Percentiles rank a stretch among this genome's conserved stretches.
These are phyloP conservation scores for Trichoderma erinaceum DNA, from an alignment of 495 filamentous ascomycete genomes.

Conservation along the genomic window DNA sequence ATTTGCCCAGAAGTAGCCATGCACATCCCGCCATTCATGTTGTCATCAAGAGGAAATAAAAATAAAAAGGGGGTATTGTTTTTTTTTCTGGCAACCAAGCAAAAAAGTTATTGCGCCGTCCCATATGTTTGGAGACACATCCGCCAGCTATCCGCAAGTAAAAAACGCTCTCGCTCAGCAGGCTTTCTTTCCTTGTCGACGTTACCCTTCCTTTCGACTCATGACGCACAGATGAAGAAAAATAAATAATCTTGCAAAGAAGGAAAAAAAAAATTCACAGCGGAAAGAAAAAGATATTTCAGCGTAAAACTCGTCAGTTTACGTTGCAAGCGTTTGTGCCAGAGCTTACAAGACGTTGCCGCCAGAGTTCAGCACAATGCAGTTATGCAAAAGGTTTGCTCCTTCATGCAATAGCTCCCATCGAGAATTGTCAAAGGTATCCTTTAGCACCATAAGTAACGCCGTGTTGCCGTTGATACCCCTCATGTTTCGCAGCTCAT, in stretches of 20 bases:
- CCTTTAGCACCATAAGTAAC: conserved; percentile 72
- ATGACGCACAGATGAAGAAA: not conserved
- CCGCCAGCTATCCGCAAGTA: not conserved
- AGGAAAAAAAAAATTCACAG: not conserved
- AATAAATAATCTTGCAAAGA: not conserved
- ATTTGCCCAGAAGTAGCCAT: not conserved
- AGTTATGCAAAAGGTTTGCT: conserved; percentile 70
- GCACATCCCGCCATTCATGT: not conserved
- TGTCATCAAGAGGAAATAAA: not conserved
- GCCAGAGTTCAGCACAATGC: conserved; percentile 52
- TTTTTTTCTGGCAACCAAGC: not conserved
- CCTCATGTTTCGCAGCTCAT: conserved; percentile 67
- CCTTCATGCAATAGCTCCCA: conserved; percentile 94
- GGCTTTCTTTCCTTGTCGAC: not conserved
- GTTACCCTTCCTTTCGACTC: not conserved
- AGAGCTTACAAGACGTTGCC: conserved; percentile 20
- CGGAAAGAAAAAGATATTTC: not conserved
- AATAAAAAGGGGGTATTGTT: not conserved
- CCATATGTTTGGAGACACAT: conserved; percentile 9
- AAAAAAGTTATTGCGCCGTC: conserved; percentile 1
- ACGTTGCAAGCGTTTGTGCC: not conserved
- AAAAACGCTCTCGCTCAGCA: not conserved
- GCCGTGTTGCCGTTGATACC: conserved; percentile 80
- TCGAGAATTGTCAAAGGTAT: conserved; percentile 72
- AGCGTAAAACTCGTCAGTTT: not conserved